Conservation (phyloP, 2,329 filamentous ascomycete species). For the Fusarium concolor region DNA sequence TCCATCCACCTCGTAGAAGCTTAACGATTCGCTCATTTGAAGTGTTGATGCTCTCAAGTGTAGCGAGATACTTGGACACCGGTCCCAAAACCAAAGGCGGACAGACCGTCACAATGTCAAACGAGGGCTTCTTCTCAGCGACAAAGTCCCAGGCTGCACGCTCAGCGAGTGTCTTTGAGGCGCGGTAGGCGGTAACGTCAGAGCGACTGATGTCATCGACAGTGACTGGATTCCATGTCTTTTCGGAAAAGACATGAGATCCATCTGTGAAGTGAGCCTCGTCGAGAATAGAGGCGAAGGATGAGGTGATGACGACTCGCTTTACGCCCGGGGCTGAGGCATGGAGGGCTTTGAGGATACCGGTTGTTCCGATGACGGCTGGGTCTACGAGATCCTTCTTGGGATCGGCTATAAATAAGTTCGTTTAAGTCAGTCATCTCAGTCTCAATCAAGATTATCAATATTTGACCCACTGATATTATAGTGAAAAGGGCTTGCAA, state of each 20-base stretch:
- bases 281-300: conserved; percentile 65
- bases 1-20: conserved; percentile 63
- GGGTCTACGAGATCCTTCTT: conserved; percentile 68
- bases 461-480: conserved; percentile 53
- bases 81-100: conserved; percentile 68
- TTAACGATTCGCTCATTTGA: conserved; percentile 64
- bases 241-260: conserved; percentile 57
- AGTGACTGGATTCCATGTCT: conserved; percentile 66
- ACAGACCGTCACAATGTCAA: conserved; percentile 65
- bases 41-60: conserved; percentile 62
- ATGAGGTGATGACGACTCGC: conserved; percentile 73
- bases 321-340: conserved; percentile 69
- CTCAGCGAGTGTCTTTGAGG: conserved; percentile 67
- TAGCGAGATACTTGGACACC: conserved; percentile 60
- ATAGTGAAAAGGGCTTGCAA: conserved; percentile 70
- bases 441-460: background rate
- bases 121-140: conserved; percentile 55
- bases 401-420: conserved; percentile 54
- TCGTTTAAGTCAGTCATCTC: background rate
- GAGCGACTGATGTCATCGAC: conserved; percentile 57
- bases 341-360: conserved; percentile 77
- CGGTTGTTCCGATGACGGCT: conserved; percentile 70
- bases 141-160: conserved; percentile 66
- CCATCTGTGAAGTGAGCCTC: conserved; percentile 54
- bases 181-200: conserved; percentile 62